These are phyloP conservation scores for Entamoeba moshkovskii DNA, from an alignment of 208 protist species.

Conservation along the genomic window DNA sequence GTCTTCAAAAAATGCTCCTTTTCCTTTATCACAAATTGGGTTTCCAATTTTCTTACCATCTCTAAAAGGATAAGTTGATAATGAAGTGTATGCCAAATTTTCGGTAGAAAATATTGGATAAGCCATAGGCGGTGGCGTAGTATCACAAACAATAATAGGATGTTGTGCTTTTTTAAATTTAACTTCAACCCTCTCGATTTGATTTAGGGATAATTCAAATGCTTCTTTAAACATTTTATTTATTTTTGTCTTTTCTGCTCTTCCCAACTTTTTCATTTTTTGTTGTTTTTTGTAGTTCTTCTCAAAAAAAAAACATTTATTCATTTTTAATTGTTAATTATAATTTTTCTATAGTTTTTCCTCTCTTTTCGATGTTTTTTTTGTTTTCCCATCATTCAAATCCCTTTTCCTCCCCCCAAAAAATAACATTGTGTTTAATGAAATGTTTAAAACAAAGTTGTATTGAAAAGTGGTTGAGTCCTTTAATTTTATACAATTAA, in stretches of 20 bases:
- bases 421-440: too few species aligned
- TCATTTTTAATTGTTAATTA: neutral
- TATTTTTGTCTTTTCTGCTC: neutral
- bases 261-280: neutral
- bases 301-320: neutral
- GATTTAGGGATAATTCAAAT: neutral
- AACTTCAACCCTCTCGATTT: neutral
- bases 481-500: too few species aligned
- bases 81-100: neutral
- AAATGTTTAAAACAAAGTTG: too few species aligned
- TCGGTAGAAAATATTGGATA: neutral
- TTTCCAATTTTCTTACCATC: neutral
- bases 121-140: neutral
- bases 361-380: too few species aligned
- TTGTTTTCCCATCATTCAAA: too few species aligned
- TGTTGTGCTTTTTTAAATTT: neutral
- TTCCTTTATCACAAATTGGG: neutral
- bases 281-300: neutral
- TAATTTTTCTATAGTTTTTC: too few species aligned
- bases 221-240: neutral
- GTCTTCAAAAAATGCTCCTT: neutral
- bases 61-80: neutral
- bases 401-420: too few species aligned
- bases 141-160: neutral
- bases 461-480: too few species aligned